Base-by-base conservation (phyloP, 2,329 filamentous ascomycete species). In the Penicillium sp. region DNA sequence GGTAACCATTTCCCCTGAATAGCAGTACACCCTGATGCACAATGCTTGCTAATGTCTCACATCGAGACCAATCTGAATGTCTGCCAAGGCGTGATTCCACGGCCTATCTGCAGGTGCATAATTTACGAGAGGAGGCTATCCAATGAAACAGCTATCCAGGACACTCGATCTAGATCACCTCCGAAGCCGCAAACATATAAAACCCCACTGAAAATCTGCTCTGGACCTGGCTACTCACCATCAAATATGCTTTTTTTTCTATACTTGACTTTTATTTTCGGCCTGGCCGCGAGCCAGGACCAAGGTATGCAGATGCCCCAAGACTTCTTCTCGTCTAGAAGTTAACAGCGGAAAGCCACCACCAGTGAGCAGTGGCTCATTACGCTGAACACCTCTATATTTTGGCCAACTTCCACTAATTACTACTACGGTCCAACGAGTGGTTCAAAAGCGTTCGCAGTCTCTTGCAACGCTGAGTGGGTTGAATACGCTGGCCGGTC, bases 381-480 rank as follows among this genome's bases (percentile, higher is more conserved):
- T 29, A 44, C 40, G 9, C 40, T 44, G 10, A 44, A 44, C 29
- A 18, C 40, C 11, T 18, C 40, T 2, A 52, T 66, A 3, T 66
- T 66, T 45, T 66, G 63, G 63, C 63, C 63, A 3, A 66, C 62
- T 1, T 63, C 62, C 2, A 66, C 63, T 6, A 31, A 66, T 33
- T 66, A 66, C 47, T 64, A 56, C 24, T 64, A 66, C 19, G 63
- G 63, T 0, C 63, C 63, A 9, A 66, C 63, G 9, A 56, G 51
- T 9, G 63, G 63, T 4, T 54, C 63, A 1, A 14, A 56, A 9
- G 63, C 63, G 1, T 56, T 57, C 3, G 58, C 42, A 6, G 63
- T 66, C 5, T 54, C 57, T 13, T 66, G 63, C 34, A 61, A 60
- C 26, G 63, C 63, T 1, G 51, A 55, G 11, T 66, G 60, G 61